Evolutionary conservation across 2,329 filamentous ascomycete genomes (phyloP).

Genomic region (Cordyceps farinosa): DNA sequence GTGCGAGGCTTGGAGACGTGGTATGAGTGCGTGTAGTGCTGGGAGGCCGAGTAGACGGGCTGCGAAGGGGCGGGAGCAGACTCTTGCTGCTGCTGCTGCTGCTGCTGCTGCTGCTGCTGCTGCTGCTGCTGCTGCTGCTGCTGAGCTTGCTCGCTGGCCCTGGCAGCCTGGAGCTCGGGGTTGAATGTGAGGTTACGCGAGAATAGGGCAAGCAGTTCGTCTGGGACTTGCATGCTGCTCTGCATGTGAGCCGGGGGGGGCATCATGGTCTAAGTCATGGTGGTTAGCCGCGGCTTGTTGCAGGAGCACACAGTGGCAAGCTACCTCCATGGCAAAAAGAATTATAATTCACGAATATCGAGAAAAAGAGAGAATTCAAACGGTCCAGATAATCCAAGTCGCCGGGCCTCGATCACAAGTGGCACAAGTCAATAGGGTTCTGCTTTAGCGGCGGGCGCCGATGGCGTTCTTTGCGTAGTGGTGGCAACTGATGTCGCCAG

Average conservation of each 20-base stretch:
- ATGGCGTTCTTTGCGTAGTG: not conserved
- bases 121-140: constrained; percentile 21
- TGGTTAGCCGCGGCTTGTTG: constrained; percentile 3
- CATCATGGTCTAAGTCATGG: constrained; percentile 32
- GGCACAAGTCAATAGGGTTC: not conserved
- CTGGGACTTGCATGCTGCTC: constrained; percentile 61
- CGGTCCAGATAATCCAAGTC: not conserved
- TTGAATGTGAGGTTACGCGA: constrained; percentile 68
- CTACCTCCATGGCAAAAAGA: constrained; percentile 11
- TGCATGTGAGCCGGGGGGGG: constrained; percentile 35
- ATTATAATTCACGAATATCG: not conserved
- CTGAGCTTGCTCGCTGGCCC: constrained; percentile 29
- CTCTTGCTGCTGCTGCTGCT: constrained; percentile 24
- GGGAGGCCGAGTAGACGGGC: constrained; percentile 68
- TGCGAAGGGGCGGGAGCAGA: constrained; percentile 17
- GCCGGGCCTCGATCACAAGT: not conserved
- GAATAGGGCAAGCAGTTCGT: constrained; percentile 80
- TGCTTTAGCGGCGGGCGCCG: not conserved
- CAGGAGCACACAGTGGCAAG: not conserved
- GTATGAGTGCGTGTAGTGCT: constrained; percentile 80
- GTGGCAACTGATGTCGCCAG: not conserved
- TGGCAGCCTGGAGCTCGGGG: constrained; percentile 32
- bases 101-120: too few species aligned
- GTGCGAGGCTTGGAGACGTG: constrained; percentile 46
- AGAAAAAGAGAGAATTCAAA: not conserved